Percentiles rank a stretch among this genome's conserved stretches.
These are phyloP conservation scores for Zizania latifolia DNA, from an alignment of 176 grass and related monocot genomes.

Conservation along the genomic window DNA sequence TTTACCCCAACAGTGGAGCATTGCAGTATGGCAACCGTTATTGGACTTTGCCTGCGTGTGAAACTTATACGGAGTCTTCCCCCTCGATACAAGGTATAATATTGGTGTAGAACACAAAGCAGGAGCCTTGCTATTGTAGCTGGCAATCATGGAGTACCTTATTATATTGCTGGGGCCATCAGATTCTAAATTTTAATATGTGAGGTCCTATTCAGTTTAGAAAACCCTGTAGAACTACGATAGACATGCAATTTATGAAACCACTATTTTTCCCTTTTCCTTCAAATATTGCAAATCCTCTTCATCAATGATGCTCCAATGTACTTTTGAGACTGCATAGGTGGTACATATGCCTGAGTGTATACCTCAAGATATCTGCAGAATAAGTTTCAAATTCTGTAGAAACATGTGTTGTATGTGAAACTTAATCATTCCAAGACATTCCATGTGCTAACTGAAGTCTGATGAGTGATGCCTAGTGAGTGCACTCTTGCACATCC, in stretches of 20 bases:
- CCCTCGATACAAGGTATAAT: slow-evolving; percentile 76
- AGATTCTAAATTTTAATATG: neutral
- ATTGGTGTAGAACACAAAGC: neutral
- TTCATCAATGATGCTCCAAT: neutral
- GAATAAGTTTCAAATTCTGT: neutral
- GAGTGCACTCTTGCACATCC: neutral
- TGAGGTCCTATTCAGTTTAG: neutral
- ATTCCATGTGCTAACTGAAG: neutral
- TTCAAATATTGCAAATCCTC: neutral
- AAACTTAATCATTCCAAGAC: neutral
- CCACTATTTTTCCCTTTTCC: neutral
- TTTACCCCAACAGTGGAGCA: slow-evolving; percentile 96
- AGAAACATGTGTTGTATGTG: neutral
- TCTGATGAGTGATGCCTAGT: neutral
- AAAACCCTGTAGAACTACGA: neutral
- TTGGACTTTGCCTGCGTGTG: slow-evolving; percentile 89
- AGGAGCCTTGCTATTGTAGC: neutral
- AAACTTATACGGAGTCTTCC: slow-evolving; percentile 91
- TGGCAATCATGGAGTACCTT: neutral
- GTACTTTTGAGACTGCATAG: neutral
- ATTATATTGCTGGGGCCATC: neutral
- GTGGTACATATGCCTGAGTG: neutral
- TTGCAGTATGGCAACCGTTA: slow-evolving; percentile 91
- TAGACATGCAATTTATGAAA: neutral
- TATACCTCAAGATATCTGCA: neutral